Evolutionary conservation across 2,329 filamentous ascomycete genomes (phyloP).

Genomic region (Cladophialophora chaetospira): DNA sequence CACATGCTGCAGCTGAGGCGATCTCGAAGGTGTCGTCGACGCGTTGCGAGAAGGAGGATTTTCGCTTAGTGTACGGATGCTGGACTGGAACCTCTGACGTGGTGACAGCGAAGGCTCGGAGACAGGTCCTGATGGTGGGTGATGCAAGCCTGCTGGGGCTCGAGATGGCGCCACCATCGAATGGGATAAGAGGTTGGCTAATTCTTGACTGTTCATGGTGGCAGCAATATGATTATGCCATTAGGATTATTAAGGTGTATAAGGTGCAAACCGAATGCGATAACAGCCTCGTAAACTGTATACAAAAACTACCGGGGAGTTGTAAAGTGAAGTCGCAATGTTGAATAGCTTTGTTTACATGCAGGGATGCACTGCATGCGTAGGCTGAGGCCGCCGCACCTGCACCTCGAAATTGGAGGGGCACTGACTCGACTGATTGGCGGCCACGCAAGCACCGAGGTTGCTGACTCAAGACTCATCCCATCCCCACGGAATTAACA

Average conservation of each 20-base stretch:
- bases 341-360: constrained; percentile 8
- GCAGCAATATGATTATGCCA: constrained; percentile 8
- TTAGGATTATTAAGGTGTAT: constrained; percentile 12
- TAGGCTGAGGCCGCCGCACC: not conserved
- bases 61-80: constrained; percentile 23
- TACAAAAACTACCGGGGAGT: not conserved
- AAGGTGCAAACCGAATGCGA: not conserved
- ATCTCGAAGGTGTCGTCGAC: constrained; percentile 9
- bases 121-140: not conserved
- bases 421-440: not conserved
- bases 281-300: constrained; percentile 5
- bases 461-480: not conserved
- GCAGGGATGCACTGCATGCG: not conserved
- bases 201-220: constrained; percentile 24
- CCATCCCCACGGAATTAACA: not conserved
- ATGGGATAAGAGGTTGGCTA: constrained; percentile 22
- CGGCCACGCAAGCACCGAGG: not conserved
- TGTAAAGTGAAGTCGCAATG: constrained; percentile 3
- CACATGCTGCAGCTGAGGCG: constrained; percentile 18
- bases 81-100: constrained; percentile 27
- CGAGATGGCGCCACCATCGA: constrained; percentile 11
- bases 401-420: constrained; percentile 2
- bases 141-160: constrained; percentile 9
- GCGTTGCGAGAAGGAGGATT: constrained; percentile 2
- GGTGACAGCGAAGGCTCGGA: constrained; percentile 21